Evolutionary conservation across 208 protist genomes (phyloP).

Genomic region (Strigomonas galati): DNA sequence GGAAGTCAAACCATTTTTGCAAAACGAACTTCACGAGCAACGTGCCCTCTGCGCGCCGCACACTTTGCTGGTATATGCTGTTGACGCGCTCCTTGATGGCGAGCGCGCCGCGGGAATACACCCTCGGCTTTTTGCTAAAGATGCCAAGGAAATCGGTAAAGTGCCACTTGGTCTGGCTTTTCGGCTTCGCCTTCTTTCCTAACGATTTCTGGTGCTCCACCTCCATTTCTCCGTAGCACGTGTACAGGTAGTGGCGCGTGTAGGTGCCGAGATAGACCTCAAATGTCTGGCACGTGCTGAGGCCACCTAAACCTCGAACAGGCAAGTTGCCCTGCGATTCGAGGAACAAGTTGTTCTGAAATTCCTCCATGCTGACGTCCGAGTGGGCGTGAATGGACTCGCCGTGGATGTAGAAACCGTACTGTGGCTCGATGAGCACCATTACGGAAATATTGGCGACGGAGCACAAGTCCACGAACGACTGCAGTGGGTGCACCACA

Average conservation of each 20-base stretch:
- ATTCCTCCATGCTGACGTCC: slow-evolving; percentile 89
- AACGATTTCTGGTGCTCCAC: slow-evolving; percentile 36
- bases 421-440: slow-evolving; percentile 74
- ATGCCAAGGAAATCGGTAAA: slow-evolving; percentile 50
- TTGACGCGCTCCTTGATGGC: slow-evolving; percentile 78
- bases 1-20: slow-evolving; percentile 59
- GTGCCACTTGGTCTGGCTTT: slow-evolving; percentile 52
- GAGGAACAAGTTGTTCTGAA: slow-evolving; percentile 73
- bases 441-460: slow-evolving; percentile 90
- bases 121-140: slow-evolving; percentile 41
- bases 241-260: slow-evolving; percentile 79
- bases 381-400: slow-evolving; percentile 84
- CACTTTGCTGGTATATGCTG: slow-evolving; percentile 61
- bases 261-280: slow-evolving; percentile 76
- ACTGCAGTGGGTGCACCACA: slow-evolving; percentile 74
- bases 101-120: slow-evolving; percentile 47
- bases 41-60: slow-evolving; percentile 55
- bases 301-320: slow-evolving; percentile 71
- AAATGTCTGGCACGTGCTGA: slow-evolving; percentile 77
- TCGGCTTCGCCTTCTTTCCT: slow-evolving; percentile 21
- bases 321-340: slow-evolving; percentile 83
- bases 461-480: slow-evolving; percentile 89
- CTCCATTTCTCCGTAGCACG: slow-evolving; percentile 66
- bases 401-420: slow-evolving; percentile 91
- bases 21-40: slow-evolving; percentile 71